Evolutionary conservation across 2,329 filamentous ascomycete species (phyloP), one percentile per base, ranked within the genome.

Genomic region (Ampelomyces quisqualis): DNA sequence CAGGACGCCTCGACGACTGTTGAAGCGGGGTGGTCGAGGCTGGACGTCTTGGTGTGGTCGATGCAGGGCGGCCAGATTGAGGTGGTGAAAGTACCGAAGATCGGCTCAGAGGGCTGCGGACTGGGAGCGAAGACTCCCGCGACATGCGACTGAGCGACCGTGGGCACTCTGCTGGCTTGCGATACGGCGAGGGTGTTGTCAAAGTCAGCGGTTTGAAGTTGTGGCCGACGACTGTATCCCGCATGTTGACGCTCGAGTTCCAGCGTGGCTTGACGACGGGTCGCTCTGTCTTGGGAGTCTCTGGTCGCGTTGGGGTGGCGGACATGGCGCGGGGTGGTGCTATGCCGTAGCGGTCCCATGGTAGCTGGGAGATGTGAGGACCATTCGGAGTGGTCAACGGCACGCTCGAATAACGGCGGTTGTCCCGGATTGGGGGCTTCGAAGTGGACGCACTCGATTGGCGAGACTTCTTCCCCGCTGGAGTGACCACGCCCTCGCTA

Each of bases 371-470:
- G 17, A 40, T 68, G 36, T 58, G 56, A 11, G 57, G 43, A 30
- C 42, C 37, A 23, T 39, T 52, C 28, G 40, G 50, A 3, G 53
- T 50, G 22, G 52, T 49, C 17, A 61, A 66, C 2, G 76, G 75
- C 28, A 78, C 49, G 38, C 72, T 74, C 6, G 75, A 78, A 35
- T 72, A 72, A 4, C 77, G 72, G 27, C 72, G 74, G 27, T 65
- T 68, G 39, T 69, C 52, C 7, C 69, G 64, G 1, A 69, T 53
- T 3, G 70, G 67, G 21, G 72, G 60, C 27, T 66, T 67, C 5
- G 68, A 70, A 24, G 67, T 68, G 4, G 70, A 70, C 14, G 72
- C 66, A 57, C 74, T 76, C 40, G 70, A 69, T 33, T 70, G 66
- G 35, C 75, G 73, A 36, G 74, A 69, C 51, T 73, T 76, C 21